phyloP scores from a whole-genome alignment of 371 early-diverging fungal species.

The Rhizopus microsporus region DNA sequence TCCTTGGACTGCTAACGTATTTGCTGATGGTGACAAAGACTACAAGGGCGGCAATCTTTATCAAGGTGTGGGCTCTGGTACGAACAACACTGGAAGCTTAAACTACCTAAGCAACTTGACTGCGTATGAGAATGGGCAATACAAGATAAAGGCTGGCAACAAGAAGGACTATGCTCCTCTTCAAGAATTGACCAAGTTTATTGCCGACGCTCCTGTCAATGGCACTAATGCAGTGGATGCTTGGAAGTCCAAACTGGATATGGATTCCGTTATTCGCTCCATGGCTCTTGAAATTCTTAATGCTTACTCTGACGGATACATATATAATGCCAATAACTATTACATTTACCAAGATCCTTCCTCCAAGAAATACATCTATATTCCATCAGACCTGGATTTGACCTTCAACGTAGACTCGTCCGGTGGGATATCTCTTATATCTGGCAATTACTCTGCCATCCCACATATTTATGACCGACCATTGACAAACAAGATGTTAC shows the following conservation, averaged over 20 bases:
- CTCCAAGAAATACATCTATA: slow-evolving; percentile 21
- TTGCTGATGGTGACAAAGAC: slow-evolving; percentile 27
- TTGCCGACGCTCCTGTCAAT: slow-evolving; percentile 24
- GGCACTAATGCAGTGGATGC: slow-evolving; percentile 11
- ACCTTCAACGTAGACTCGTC: slow-evolving; percentile 20
- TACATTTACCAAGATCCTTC: slow-evolving; percentile 27
- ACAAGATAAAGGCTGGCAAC: slow-evolving; percentile 27
- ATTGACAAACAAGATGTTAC: slow-evolving; percentile 14
- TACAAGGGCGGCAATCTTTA: slow-evolving; percentile 37
- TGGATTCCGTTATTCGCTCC: slow-evolving; percentile 34
- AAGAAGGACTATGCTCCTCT: slow-evolving; percentile 19
- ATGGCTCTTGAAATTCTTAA: slow-evolving; percentile 36
- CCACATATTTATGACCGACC: slow-evolving; percentile 27
- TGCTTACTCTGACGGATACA: slow-evolving; percentile 33
- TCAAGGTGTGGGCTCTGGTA: slow-evolving; percentile 22
- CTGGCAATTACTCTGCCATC: slow-evolving; percentile 30
- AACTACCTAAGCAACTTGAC: slow-evolving; percentile 22
- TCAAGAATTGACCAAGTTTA: slow-evolving; percentile 35
- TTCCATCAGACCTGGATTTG: slow-evolving; percentile 33
- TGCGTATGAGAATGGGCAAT: slow-evolving; percentile 27
- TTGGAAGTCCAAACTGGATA: slow-evolving; percentile 37
- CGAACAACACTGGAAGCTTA: slow-evolving; percentile 8
- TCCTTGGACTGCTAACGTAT: slow-evolving; percentile 41
- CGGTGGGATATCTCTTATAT: slow-evolving; percentile 3
- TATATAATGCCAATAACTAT: slow-evolving; percentile 28